Evolutionary conservation across 2,329 filamentous ascomycete species (phyloP).

Genomic region (Fusarium denticulatum): DNA sequence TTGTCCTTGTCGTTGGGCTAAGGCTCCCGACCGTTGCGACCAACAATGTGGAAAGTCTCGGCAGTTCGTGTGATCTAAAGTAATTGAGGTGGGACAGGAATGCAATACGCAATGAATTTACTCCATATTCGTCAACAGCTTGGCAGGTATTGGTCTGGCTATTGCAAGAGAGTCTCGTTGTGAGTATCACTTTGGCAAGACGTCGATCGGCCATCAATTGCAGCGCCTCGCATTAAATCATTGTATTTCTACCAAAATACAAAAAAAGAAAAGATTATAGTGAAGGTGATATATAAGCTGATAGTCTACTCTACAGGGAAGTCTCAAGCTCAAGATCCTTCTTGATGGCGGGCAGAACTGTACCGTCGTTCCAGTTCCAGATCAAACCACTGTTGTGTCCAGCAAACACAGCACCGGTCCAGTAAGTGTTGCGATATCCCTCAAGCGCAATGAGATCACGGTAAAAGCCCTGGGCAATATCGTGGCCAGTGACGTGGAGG

Average conservation of each 20-base stretch:
- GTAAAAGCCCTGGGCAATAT: constrained; percentile 22
- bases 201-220: not conserved
- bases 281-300: not conserved
- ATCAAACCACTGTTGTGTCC: constrained; percentile 35
- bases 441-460: constrained; percentile 11
- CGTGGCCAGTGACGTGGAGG: constrained; percentile 14
- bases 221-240: not conserved
- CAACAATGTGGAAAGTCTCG: not conserved
- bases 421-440: constrained; percentile 30
- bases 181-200: not conserved
- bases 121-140: not conserved
- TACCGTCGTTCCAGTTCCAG: constrained; percentile 35
- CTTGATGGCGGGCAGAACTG: constrained; percentile 25
- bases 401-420: constrained; percentile 34
- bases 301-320: not conserved
- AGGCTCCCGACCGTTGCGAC: not conserved
- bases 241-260: not conserved
- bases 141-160: not conserved
- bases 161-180: not conserved
- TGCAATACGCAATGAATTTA: accelerated
- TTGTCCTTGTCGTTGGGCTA: accelerated
- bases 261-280: not conserved
- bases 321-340: constrained; percentile 24
- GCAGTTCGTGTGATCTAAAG: no score
- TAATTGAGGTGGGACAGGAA: accelerated